phyloP scores from a whole-genome alignment of 129 eudicot genomes.

The Ambrosia artemisiifolia region DNA sequence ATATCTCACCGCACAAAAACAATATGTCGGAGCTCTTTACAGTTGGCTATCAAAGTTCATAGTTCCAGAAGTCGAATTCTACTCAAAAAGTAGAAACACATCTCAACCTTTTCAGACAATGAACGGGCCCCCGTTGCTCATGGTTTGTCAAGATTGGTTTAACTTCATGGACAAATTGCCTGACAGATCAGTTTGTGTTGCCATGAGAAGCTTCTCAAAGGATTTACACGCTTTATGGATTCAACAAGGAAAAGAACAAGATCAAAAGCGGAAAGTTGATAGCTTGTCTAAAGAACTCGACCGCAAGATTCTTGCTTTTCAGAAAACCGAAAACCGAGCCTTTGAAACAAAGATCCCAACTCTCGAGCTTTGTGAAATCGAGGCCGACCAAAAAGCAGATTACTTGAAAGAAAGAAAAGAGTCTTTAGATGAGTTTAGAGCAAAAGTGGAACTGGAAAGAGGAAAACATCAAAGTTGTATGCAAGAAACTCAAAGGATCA shows the following conservation, averaged over 20 bases:
- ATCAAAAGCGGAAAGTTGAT: slow-evolving; percentile 80
- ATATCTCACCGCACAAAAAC: slow-evolving; percentile 64
- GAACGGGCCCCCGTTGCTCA: slow-evolving; percentile 76
- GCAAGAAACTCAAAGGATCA: slow-evolving; percentile 87
- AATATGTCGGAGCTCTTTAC: slow-evolving; percentile 72
- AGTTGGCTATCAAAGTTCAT: slow-evolving; percentile 91
- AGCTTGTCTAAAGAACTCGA: slow-evolving; percentile 75
- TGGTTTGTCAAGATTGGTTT: slow-evolving; percentile 69
- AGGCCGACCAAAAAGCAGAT: slow-evolving; percentile 42
- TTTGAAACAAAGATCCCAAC: slow-evolving; percentile 51
- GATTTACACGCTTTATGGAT: slow-evolving; percentile 72
- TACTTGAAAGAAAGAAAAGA: slow-evolving; percentile 62
- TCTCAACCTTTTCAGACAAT: slow-evolving; percentile 43
- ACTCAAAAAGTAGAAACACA: slow-evolving; percentile 46
- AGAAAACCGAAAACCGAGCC: slow-evolving; percentile 57
- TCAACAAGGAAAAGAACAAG: slow-evolving; percentile 90
- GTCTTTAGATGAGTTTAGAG: slow-evolving; percentile 52
- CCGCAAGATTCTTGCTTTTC: slow-evolving; percentile 62
- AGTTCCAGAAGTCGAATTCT: slow-evolving; percentile 63
- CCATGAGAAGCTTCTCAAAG: slow-evolving; percentile 69
- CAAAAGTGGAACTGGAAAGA: slow-evolving; percentile 71
- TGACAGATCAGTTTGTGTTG: slow-evolving; percentile 58
- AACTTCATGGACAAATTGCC: slow-evolving; percentile 63
- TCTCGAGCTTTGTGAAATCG: slow-evolving; percentile 40
- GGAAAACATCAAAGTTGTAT: slow-evolving; percentile 70